These are phyloP conservation scores for Cytospora schulzeri DNA, from an alignment of 2,329 filamentous ascomycete species.

Conservation along the genomic window DNA sequence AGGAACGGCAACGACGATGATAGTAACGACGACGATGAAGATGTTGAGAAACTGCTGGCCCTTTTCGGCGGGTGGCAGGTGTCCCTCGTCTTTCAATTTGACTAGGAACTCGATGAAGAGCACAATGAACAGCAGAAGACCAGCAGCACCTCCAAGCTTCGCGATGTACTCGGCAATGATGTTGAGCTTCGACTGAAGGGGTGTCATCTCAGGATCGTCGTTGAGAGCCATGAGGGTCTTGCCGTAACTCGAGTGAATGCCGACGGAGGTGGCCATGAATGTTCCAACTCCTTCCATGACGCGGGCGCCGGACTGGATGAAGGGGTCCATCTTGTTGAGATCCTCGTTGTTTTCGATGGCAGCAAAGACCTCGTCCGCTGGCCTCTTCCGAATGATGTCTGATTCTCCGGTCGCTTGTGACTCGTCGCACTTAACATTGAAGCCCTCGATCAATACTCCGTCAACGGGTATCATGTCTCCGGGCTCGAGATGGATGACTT, in stretches of 20 bases:
- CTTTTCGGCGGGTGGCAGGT: conserved; percentile 66
- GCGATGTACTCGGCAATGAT: conserved; percentile 77
- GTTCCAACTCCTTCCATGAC: conserved; percentile 78
- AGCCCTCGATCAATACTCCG: conserved; percentile 71
- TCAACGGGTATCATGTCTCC: conserved; percentile 76
- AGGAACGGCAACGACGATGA: conserved; percentile 78
- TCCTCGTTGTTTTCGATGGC: conserved; percentile 68
- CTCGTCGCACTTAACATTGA: conserved; percentile 76
- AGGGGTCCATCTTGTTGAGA: conserved; percentile 75
- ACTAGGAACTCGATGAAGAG: conserved; percentile 85
- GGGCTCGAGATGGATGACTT: conserved; percentile 72
- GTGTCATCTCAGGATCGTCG: conserved; percentile 74
- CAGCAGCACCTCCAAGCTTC: conserved; percentile 75
- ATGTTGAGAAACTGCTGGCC: conserved; percentile 77
- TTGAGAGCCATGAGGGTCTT: conserved; percentile 75
- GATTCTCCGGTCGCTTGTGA: conserved; percentile 80
- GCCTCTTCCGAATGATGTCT: conserved; percentile 69
- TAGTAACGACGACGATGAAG: conserved; percentile 76
- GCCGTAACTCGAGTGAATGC: conserved; percentile 73
- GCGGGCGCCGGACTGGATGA: conserved; percentile 81
- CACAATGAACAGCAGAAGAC: conserved; percentile 78
- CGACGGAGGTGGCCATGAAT: conserved; percentile 73
- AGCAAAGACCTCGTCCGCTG: conserved; percentile 67
- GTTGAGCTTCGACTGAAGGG: conserved; percentile 75
- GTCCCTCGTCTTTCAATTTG: conserved; percentile 54